phyloP scores from a whole-genome alignment of 768 basidiomycete species.

The Calocera viscosa region DNA sequence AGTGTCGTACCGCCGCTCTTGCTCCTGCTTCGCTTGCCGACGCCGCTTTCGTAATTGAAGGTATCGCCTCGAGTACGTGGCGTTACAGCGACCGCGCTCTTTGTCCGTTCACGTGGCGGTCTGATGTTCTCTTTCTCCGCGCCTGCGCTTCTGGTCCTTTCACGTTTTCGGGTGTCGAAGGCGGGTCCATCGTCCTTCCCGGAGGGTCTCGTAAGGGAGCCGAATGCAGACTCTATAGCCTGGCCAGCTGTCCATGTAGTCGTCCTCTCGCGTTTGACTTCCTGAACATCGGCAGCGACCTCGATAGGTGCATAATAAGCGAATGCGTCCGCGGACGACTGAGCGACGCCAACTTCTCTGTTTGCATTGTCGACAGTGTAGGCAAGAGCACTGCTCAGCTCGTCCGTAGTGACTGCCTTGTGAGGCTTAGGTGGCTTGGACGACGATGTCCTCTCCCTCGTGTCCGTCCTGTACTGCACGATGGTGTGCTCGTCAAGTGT shows the following conservation, averaged over 20 bases:
- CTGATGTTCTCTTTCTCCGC: neutral
- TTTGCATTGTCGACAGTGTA: neutral
- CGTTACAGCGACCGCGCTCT: neutral
- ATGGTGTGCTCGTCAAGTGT: too few relatives aligned
- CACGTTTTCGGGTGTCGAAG: conserved; percentile 2
- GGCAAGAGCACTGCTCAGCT: neutral
- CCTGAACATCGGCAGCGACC: neutral
- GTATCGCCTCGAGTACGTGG: neutral
- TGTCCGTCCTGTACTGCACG: too few relatives aligned
- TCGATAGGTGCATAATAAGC: neutral
- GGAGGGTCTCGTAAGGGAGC: neutral
- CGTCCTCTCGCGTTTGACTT: neutral
- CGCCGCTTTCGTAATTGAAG: neutral
- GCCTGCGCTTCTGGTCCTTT: conserved; percentile 15
- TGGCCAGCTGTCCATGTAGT: conserved; percentile 1
- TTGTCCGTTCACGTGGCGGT: neutral
- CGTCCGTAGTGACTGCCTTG: neutral
- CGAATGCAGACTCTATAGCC: neutral
- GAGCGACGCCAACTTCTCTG: too few relatives aligned
- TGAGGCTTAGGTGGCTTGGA: neutral
- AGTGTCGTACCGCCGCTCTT: neutral
- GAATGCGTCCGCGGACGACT: too few relatives aligned
- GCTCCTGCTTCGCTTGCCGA: neutral
- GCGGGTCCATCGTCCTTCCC: neutral
- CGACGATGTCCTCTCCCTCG: neutral